phyloP scores from a whole-genome alignment of 1,284 basidiomycete species.

The Ceratobasidium sp. region DNA sequence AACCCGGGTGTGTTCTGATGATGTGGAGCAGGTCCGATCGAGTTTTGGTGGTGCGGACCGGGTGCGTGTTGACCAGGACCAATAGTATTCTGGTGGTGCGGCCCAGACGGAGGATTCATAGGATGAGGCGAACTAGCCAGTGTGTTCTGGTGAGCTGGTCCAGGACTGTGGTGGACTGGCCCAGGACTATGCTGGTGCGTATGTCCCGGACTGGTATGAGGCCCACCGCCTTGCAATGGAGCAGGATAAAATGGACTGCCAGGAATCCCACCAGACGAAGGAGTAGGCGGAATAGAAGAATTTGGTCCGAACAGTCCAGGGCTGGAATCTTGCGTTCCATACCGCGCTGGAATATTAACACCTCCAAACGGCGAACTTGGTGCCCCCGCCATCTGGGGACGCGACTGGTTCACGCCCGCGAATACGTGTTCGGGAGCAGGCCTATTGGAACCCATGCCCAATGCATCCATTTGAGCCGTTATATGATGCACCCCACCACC shows the following conservation, averaged over 20 bases:
- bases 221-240: slow-evolving; percentile 21
- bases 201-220: not conserved
- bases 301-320: not conserved
- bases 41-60: not conserved
- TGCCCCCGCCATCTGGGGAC: not conserved
- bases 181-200: slow-evolving; percentile 7
- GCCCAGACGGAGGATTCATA: not conserved
- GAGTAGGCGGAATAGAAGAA: not conserved
- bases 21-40: slow-evolving; percentile 9
- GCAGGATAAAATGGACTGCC: slow-evolving; percentile 26
- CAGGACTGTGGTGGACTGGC: slow-evolving; percentile 6
- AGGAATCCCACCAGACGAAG: slow-evolving; percentile 11
- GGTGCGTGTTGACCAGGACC: slow-evolving; percentile 12
- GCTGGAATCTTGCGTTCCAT: not conserved
- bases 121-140: not conserved
- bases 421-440: slow-evolving; percentile 30
- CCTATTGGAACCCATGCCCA: slow-evolving; percentile 13
- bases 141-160: not conserved
- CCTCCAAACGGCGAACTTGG: slow-evolving; percentile 30
- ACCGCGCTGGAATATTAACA: not conserved
- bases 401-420: slow-evolving; percentile 4
- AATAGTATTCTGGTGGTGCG: not conserved
- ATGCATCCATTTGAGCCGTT: slow-evolving; percentile 18
- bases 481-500: slow-evolving; percentile 14
- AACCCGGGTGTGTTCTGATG: not conserved